Evolutionary conservation across 257 asterid genomes (phyloP).

Genomic region (Anisodus acutangulus): DNA sequence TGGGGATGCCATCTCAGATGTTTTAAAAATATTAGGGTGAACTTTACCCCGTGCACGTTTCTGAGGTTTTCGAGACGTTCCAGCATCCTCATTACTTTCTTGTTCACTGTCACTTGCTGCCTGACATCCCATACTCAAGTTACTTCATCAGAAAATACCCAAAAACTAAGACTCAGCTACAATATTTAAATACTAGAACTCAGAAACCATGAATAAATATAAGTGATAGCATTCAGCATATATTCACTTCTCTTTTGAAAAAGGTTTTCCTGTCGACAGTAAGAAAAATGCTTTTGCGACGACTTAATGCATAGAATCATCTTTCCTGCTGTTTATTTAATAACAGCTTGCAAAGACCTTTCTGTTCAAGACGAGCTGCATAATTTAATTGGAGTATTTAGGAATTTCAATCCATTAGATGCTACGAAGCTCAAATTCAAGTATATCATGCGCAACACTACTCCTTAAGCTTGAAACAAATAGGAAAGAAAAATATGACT

Average conservation of each 20-base stretch:
- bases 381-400: not conserved
- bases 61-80: constrained; percentile 73
- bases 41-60: constrained; percentile 75
- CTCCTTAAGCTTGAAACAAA: constrained; percentile 7
- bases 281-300: not conserved
- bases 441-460: not conserved
- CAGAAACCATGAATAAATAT: constrained; percentile 27
- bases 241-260: not conserved
- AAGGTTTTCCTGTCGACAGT: not conserved
- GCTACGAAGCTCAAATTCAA: constrained; percentile 13
- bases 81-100: constrained; percentile 87
- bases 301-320: not conserved
- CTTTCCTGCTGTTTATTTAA: constrained; percentile 22
- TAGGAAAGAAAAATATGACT: not conserved
- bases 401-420: constrained; percentile 12
- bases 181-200: not conserved
- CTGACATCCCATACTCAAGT: constrained; percentile 55
- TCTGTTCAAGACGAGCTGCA: constrained; percentile 8
- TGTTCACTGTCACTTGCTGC: constrained; percentile 85
- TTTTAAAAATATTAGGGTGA: constrained; percentile 60
- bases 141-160: constrained; percentile 23
- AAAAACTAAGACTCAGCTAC: constrained; percentile 9
- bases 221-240: constrained; percentile 1
- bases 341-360: constrained; percentile 3
- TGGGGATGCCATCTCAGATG: constrained; percentile 56